A percentile compares a stretch with the other conserved stretches of the same genome.
Evolutionary conservation across 1,284 basidiomycete species (phyloP).

Genomic region (Golubevia sp.): DNA sequence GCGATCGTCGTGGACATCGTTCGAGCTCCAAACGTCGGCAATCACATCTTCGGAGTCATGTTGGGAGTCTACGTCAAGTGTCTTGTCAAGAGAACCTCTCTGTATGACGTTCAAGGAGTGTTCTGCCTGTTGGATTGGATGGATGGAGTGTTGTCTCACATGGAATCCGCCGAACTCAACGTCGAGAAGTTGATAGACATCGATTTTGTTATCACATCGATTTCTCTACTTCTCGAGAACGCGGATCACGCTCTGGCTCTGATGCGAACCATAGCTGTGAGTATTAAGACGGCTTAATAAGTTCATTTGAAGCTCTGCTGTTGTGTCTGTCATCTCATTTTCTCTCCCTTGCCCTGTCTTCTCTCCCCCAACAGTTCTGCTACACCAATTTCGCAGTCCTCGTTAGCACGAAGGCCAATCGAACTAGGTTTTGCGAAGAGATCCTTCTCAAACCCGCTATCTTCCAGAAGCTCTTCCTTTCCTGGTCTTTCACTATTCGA

Average conservation of each 20-base stretch:
- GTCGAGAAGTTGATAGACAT: slow-evolving; percentile 38
- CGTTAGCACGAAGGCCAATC: slow-evolving; percentile 28
- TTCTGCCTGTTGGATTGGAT: slow-evolving; percentile 56
- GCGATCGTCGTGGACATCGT: slow-evolving; percentile 54
- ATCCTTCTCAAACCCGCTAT: slow-evolving; percentile 42
- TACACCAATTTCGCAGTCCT: slow-evolving; percentile 53
- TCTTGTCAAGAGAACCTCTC: slow-evolving; percentile 46
- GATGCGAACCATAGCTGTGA: slow-evolving; percentile 47
- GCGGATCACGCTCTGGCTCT: slow-evolving; percentile 53
- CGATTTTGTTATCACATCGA: slow-evolving; percentile 42
- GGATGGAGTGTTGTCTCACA: slow-evolving; percentile 45
- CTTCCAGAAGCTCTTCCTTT: slow-evolving; percentile 54
- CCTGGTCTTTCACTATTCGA: slow-evolving; percentile 55
- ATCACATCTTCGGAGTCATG: slow-evolving; percentile 46
- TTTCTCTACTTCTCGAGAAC: slow-evolving; percentile 42
- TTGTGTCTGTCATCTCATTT: background rate
- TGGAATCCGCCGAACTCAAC: slow-evolving; percentile 43
- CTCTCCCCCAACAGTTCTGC: slow-evolving; percentile 21
- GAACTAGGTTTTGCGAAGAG: slow-evolving; percentile 45
- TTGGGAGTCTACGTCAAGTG: slow-evolving; percentile 47
- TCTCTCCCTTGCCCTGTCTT: too few species aligned
- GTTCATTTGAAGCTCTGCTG: background rate
- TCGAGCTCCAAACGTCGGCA: slow-evolving; percentile 28
- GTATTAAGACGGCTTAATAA: background rate
- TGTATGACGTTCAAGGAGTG: slow-evolving; percentile 54